Percentiles rank a stretch among this genome's conserved stretches.
Conservation (phyloP, 306 rosid species). For the Senna tora region DNA sequence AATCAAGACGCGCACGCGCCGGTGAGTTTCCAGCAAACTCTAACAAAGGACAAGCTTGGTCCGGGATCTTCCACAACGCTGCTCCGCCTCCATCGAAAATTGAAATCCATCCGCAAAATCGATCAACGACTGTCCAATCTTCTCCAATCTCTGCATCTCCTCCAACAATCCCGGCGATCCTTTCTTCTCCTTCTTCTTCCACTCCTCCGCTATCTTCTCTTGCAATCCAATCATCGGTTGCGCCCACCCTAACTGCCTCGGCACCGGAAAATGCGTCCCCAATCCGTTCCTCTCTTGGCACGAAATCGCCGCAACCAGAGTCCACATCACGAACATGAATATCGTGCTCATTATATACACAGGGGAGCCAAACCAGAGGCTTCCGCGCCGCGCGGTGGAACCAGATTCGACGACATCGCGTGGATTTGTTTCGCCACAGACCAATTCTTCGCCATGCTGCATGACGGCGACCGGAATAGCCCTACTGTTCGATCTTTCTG, state of each 20-base stretch:
- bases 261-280: slow-evolving; percentile 53
- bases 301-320: slow-evolving; percentile 75
- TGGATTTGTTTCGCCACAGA: slow-evolving; percentile 88
- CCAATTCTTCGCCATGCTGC: slow-evolving; percentile 85
- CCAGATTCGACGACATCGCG: slow-evolving; percentile 64
- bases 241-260: slow-evolving; percentile 70
- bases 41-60: too few relatives aligned
- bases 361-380: slow-evolving; percentile 58
- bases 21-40: too few relatives aligned
- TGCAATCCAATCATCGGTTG: slow-evolving; percentile 73
- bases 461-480: slow-evolving; percentile 54
- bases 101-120: slow-evolving; percentile 74
- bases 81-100: slow-evolving; percentile 61
- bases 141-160: slow-evolving; percentile 90
- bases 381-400: slow-evolving; percentile 74
- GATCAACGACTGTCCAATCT: slow-evolving; percentile 51
- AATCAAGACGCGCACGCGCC: too few relatives aligned
- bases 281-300: slow-evolving; percentile 89
- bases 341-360: slow-evolving; percentile 69
- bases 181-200: slow-evolving; percentile 97
- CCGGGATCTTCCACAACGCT: too few relatives aligned
- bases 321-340: slow-evolving; percentile 77
- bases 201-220: slow-evolving; percentile 85
- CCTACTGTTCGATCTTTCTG: slow-evolving; percentile 48
- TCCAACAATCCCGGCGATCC: slow-evolving; percentile 68